Conservation (phyloP, 2,329 filamentous ascomycete genomes). For the Trichoderma citrinoviride region DNA sequence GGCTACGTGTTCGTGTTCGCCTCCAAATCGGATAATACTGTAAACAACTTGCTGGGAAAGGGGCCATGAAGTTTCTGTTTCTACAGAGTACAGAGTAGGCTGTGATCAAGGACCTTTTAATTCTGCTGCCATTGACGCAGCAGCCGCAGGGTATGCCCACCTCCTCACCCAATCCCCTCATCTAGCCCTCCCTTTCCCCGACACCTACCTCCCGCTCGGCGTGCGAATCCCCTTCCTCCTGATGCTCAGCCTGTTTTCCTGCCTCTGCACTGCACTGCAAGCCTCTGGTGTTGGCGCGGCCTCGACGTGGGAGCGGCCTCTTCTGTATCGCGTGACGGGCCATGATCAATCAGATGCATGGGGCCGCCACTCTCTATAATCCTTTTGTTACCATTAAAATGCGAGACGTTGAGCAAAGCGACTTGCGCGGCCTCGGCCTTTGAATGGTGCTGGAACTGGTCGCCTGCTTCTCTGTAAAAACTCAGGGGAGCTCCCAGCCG, state of each 20-base stretch:
- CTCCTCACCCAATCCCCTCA: conserved; percentile 22
- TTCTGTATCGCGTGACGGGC: conserved; percentile 22
- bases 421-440: conserved; percentile 18
- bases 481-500: conserved; percentile 20
- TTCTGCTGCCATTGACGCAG: conserved; percentile 28
- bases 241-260: neutral
- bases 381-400: conserved; percentile 21
- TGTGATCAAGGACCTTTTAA: conserved; percentile 27
- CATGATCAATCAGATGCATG: conserved; percentile 16
- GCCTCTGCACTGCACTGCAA: neutral
- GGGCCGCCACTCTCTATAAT: conserved; percentile 14
- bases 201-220: conserved; percentile 19
- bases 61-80: conserved; percentile 23
- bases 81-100: conserved; percentile 21
- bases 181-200: conserved; percentile 28
- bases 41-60: conserved; percentile 35
- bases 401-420: conserved; percentile 22
- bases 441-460: conserved; percentile 10
- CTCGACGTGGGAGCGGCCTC: conserved; percentile 17
- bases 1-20: conserved; percentile 24
- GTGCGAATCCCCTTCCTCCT: neutral
- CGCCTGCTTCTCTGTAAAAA: conserved; percentile 20
- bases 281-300: conserved; percentile 1
- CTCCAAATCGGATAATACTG: conserved; percentile 34
- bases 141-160: conserved; percentile 36